Base-by-base conservation (phyloP, 148 eudicot genomes). In the Diospyros lotus region DNA sequence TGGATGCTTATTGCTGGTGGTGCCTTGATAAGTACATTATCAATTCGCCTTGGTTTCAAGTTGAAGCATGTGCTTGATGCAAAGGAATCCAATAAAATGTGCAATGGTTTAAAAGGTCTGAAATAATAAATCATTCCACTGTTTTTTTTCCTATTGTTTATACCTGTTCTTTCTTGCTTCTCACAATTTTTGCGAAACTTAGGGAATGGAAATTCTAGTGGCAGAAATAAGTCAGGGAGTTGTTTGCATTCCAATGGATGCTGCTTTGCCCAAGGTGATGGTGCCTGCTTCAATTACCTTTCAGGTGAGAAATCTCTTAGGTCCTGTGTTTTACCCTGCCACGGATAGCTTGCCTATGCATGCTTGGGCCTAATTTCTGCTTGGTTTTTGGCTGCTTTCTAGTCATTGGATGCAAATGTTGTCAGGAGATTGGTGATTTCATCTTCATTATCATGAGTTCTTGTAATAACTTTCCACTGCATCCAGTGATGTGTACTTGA, bases 1-100 rank as follows among this genome's bases (percentile, higher is more conserved):
- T 92, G 97, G 97, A 82, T 89, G 74, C 84, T 92, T 58, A 76
- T 92, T 72, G 87, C 90, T 46, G 97, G 97, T 67, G 83, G 97
- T 81, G 97, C 97, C 70, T 80, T 92, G 82, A 60, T 92, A 72
- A 88, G 94, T 80, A 87, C 97, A 38, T 79, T 92, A 76, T 89
- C 93, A 61, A 77, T 92, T 75, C 97, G 88, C 62, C 76, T 92
- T 39, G 97, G 94, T 73, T 88, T 81, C 83, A 92, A 88, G 82
- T 82, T 92, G 78, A 92, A 90, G 81, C 90, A 88, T 80, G 82
- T 84, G 68, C 79, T 89, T 76, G 97, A 86, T 62, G 61, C 84
- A 68, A 92, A 85, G 80, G 88, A 81, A 61, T 78, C 76, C 54
- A 78, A 86, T 28, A 80, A 63, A 76, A 78, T 76, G 64, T 77